Evolutionary conservation across 78 protist genomes (phyloP).

Genomic region (Capsaspora owczarzaki): DNA sequence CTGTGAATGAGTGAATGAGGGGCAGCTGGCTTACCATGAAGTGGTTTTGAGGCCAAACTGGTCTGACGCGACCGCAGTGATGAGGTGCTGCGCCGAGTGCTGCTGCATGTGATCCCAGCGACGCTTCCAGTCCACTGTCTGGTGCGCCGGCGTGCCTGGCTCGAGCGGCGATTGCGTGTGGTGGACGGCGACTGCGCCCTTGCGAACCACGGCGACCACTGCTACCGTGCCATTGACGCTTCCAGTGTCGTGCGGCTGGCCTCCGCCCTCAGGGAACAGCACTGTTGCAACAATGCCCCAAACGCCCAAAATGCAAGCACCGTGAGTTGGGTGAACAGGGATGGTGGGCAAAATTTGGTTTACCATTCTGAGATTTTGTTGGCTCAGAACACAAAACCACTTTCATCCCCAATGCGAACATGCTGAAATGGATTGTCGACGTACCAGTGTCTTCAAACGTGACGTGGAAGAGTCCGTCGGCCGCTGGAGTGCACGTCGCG

Average conservation of each 20-base stretch:
- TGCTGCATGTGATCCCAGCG: slow-evolving; percentile 26
- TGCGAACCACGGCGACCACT: neutral
- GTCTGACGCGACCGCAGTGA: neutral
- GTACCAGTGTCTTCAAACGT: too few species aligned
- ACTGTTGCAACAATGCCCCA: too few species aligned
- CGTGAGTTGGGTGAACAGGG: too few species aligned
- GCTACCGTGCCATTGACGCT: neutral
- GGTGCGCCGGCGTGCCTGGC: neutral
- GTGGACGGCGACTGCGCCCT: neutral
- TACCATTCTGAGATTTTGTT: too few species aligned
- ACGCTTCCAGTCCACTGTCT: slow-evolving; percentile 13
- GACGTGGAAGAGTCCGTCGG: too few species aligned
- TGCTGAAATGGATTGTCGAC: too few species aligned
- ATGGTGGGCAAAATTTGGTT: too few species aligned
- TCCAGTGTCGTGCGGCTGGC: slow-evolving; percentile 5
- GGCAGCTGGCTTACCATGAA: neutral
- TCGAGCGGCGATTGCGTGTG: neutral
- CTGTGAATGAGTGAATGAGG: too few species aligned
- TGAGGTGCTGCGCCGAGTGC: slow-evolving; percentile 23
- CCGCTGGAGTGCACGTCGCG: too few species aligned
- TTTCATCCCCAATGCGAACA: too few species aligned
- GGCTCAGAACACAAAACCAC: too few species aligned
- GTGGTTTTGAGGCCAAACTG: neutral
- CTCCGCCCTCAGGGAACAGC: slow-evolving; percentile 27
- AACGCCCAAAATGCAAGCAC: too few species aligned